Conservation (phyloP, 140 eudicot genomes). For the Erigeron philadelphicus region DNA sequence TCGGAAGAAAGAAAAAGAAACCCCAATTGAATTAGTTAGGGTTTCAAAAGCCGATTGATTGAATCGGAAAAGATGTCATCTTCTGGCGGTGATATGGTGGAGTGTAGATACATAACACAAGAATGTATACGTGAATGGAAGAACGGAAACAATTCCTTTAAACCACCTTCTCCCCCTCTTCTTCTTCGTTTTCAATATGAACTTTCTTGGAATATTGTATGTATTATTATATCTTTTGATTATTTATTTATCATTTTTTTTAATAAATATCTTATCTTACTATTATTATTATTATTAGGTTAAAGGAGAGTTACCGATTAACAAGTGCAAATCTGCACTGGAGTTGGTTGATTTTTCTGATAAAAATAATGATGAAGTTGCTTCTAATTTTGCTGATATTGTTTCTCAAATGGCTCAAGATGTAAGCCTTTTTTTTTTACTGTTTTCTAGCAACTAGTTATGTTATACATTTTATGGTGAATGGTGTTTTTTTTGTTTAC, state of each 20-base stretch:
- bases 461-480: too few species aligned
- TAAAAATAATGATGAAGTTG: constrained; percentile 46
- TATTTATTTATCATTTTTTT: background rate
- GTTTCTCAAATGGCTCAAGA: constrained; percentile 95
- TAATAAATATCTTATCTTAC: background rate
- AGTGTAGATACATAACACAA: constrained; percentile 61
- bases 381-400: constrained; percentile 79
- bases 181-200: constrained; percentile 78
- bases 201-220: constrained; percentile 78
- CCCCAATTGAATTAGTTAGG: too few species aligned
- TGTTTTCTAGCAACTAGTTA: too few species aligned
- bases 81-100: background rate
- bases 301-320: constrained; percentile 72
- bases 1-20: too few species aligned
- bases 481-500: constrained; percentile 17
- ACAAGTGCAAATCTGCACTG: constrained; percentile 76
- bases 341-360: constrained; percentile 65
- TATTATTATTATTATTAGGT: constrained; percentile 52
- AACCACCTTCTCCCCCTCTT: constrained; percentile 45
- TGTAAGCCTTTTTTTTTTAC: constrained; percentile 41
- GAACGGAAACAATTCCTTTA: constrained; percentile 54
- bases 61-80: too few species aligned
- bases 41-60: too few species aligned
- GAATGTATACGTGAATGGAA: constrained; percentile 71
- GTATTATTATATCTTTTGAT: constrained; percentile 3